Base-by-base conservation (phyloP, 1,284 basidiomycete species). In the Ustilago esculenta region DNA sequence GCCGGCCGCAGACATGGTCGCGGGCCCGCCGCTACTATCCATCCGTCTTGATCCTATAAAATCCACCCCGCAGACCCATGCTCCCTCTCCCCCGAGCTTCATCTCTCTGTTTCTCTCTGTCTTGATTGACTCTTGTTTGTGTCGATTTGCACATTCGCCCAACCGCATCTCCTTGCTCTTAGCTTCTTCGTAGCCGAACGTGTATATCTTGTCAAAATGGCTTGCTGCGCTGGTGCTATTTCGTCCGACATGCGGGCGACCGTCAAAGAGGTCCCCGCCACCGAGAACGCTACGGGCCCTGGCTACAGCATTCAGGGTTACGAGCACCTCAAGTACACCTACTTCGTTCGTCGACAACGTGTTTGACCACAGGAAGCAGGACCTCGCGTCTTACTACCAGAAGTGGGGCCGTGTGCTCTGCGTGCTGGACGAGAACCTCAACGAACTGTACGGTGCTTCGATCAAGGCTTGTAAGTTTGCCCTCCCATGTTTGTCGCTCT, bases 361-460 rank as follows among this genome's bases (percentile, higher is more conserved):
- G 72, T 85, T 85, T 55, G 81, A 82, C 72, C 51, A 80, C 64
- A 55, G 78, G 47, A 81, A 84, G 68, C 66, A 77, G 46, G 81
- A 83, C 72, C 80, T 85, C 44, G 81, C 81, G 24, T 69, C 79
- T 25, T 82, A 83, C 71, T 85, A 84, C 79, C 75, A 82, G 70
- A 78, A 82, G 72, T 85, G 84, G 84, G 75, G 75, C 27, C 70
- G 84, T 53, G 83, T 84, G 33, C 75, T 84, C 54, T 80, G 83
- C 49, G 77, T 85, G 48, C 83, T 84, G 43, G 84, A 85, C 76
- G 81, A 80, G 37, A 83, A 73, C 55, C 72, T 82, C 25, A 65
- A 80, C 63, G 69, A 69, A 35, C 37, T 73, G 46, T 82, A 82
- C 71, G 75, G 83, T 75, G 63, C 80, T 67, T 75, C 36, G 18